Evolutionary conservation across 257 asterid genomes (phyloP), one percentile per base, ranked within the genome.

Genomic region (Galeopsis tetrahit): DNA sequence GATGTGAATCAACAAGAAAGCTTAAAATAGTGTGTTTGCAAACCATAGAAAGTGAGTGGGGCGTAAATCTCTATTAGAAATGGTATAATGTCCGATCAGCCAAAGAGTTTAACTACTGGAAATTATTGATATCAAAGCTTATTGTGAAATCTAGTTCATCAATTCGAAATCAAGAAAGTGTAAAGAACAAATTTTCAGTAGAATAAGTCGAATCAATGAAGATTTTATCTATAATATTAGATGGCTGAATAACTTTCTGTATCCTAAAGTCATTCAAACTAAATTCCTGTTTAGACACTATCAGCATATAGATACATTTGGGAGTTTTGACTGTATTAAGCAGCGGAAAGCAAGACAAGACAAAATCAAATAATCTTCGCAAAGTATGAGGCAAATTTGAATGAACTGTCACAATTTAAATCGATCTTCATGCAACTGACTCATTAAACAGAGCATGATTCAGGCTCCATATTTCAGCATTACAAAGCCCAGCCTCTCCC

Each of bases 41-140:
- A 21, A 21, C 28, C 0, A 21, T 21, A 21, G 28, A 21, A 21
- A 21, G 28, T 21, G 28, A 21, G 28, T 21, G 6, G 53, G 63
- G 53, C 53, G 28, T 13, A 9, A 42, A 42, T 42, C 13, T 42
- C 48, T 9, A 4, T 38, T 39, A 3, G 52, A 31, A n/a, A 28
- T 52, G 21, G 8, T 21, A 63, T 49, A 13, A 31, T 39, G 64
- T 32, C 60, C 15, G 55, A 15, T 68, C 52, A 8, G 34, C 51
- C 33, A 40, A 33, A 17, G 52, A 66, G 32, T 53, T 66, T 63
- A 55, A 76, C 80, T 17, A 7, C 35, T n/a, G 36, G 31, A 62
- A 43, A 44, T 3, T 17, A 43, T 5, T 32, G 49, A 56, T 62
- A 4, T 62, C 46, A 36, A 38, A 13, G 67, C 7, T 38, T 6